Conservation (phyloP, 2,329 filamentous ascomycete species). For the Apiospora rasikravindrae region DNA sequence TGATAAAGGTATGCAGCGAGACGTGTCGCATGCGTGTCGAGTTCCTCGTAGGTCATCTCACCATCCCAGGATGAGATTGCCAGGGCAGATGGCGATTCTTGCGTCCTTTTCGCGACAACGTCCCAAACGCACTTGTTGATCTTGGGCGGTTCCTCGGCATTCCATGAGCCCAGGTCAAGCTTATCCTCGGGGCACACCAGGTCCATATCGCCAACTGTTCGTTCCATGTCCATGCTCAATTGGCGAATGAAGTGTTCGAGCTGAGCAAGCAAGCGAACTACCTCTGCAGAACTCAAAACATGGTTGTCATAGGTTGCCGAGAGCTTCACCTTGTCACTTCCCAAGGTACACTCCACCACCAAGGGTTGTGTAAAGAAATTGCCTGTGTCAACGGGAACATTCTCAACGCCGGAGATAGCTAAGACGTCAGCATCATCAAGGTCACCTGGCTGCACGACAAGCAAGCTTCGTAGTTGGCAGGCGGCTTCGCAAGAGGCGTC, state of each 20-base stretch:
- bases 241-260: slow-evolving; percentile 21
- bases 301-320: slow-evolving; percentile 21
- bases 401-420: slow-evolving; percentile 14
- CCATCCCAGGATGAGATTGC: slow-evolving; percentile 34
- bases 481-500: slow-evolving; percentile 14
- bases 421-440: background rate
- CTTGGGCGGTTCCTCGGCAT: slow-evolving; percentile 15
- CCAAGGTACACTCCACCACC: slow-evolving; percentile 22
- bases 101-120: background rate
- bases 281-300: background rate
- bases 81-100: background rate
- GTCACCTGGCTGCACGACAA: slow-evolving; percentile 11
- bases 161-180: slow-evolving; percentile 17
- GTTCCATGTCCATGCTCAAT: background rate
- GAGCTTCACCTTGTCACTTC: slow-evolving; percentile 15
- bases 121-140: slow-evolving; percentile 15
- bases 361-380: slow-evolving; percentile 22
- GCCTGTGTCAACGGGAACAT: slow-evolving; percentile 8
- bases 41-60: slow-evolving; percentile 36
- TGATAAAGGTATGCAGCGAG: slow-evolving; percentile 31
- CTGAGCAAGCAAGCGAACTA: slow-evolving; percentile 21
- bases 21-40: slow-evolving; percentile 31
- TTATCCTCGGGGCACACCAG: slow-evolving; percentile 14
- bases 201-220: background rate
- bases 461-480: slow-evolving; percentile 13